phyloP scores from a whole-genome alignment of 257 asterid genomes.

The Fraxinus anomala region DNA sequence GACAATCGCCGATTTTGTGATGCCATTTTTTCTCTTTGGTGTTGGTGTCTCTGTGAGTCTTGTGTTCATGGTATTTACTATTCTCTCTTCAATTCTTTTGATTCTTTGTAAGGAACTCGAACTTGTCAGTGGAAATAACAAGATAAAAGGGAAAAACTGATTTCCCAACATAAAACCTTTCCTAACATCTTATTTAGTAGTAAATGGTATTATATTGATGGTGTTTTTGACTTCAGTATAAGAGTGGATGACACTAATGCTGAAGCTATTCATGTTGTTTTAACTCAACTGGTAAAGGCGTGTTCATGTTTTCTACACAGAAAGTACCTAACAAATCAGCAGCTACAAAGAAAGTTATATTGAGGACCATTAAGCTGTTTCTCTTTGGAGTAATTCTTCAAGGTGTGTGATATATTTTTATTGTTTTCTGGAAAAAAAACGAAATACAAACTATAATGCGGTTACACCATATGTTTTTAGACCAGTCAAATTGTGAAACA shows the following conservation, averaged over 20 bases:
- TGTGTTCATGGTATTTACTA: conserved; percentile 68
- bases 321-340: conserved; percentile 54
- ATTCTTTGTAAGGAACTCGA: conserved; percentile 6
- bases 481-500: not conserved
- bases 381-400: conserved; percentile 79
- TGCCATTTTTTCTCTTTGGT: conserved; percentile 89
- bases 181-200: not conserved
- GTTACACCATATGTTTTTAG: not conserved
- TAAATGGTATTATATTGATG: not conserved
- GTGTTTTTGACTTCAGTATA: not conserved
- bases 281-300: conserved; percentile 8
- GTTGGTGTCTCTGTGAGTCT: conserved; percentile 83
- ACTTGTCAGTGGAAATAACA: conserved; percentile 3
- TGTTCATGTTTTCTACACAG: conserved; percentile 44
- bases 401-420: conserved; percentile 46
- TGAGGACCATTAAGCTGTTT: conserved; percentile 69
- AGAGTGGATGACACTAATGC: conserved; percentile 14
- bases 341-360: conserved; percentile 71
- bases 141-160: not conserved
- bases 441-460: not conserved
- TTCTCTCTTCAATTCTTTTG: not conserved
- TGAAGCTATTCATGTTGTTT: not conserved
- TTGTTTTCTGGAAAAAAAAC: not conserved
- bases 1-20: conserved; percentile 90
- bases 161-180: conserved; percentile 1